Evolutionary conservation across 2,329 filamentous ascomycete genomes (phyloP), one percentile per base, ranked within the genome.

Genomic region (Laburnicola sp.): DNA sequence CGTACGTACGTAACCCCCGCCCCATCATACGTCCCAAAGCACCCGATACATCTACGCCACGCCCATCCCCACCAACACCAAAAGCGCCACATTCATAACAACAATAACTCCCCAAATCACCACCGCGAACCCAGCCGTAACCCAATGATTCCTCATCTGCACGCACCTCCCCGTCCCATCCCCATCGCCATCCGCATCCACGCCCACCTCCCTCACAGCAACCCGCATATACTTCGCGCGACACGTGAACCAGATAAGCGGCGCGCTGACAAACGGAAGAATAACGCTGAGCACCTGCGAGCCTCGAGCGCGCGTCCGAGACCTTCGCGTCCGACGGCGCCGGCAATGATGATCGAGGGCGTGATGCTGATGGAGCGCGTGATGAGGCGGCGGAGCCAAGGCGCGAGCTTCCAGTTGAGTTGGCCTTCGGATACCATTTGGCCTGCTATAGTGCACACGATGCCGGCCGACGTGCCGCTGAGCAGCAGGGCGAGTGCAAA

Each of bases 341-440:
- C 91, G 0, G 91, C 91, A 53, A 96, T 91, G 65, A 94, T 85
- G 70, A 96, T 91, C 52, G 83, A 86, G 0, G 91, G 91, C 1
- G 86, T 86, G 69, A 96, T 91, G 64, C 87, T 90, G 68, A 96
- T 89, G 43, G 81, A 83, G 25, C 91, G 82, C 0, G 91, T 95
- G 43, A 93, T 73, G 3, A 95, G 80, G 8, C 91, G 82, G 2
- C 91, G 86, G 7, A 92, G 64, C 91, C 91, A 96, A 0, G 91
- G 91, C 54, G 80, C 79, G 28, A 92, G 73, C 4, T 75, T 83
- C 88, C 89, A 91, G 40, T 84, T 83, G 38, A 96, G 71, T 54
- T 91, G 89, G 5, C 91, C 91, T 70, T 95, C 91, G 56, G 85
- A 86, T 22, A 96, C 87, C 86, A 96, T 94, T 70, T 96, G 91